Base-by-base conservation (phyloP, 2,329 filamentous ascomycete genomes). In the Ampelomyces quisqualis region DNA sequence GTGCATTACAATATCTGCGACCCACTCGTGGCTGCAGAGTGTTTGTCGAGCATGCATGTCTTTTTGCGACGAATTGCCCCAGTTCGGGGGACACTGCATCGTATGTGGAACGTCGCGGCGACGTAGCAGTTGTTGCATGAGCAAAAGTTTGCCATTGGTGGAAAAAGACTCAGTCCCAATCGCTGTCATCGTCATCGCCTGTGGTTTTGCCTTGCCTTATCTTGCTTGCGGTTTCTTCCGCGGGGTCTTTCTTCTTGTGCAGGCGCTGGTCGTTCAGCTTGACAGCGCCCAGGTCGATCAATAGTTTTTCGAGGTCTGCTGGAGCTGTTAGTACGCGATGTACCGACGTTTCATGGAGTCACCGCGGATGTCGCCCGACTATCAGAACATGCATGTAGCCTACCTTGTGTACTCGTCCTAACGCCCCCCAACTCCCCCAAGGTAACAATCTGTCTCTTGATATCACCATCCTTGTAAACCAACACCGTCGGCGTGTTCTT, bases 401-500 rank as follows among this genome's bases (percentile, higher is more conserved):
- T 34, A 40, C 38, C 38, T 13, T 20, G 11, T 17, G 24, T 54
- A 15, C 37, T 58, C 5, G 65, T 68, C 28, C 53, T 51, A 23
- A 51, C 47, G 3, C 93, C 93, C 7, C 82, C 82, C 31, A 97
- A 70, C 38, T 88, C 88, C 58, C 81, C 79, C 51, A 98, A 72
- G 3, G 91, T 97, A n/a, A 98, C 86, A 36, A 96, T 72, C 70
- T 98, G 93, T 72, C 83, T 88, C 65, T 84, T 83, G 53, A 98
- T 95, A 64, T 98, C 88, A 13, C 89, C 90, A 58, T 95, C 89
- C 64, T 85, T 86, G 71, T 98, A 98, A 0, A 95, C 80, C 49
- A 98, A 65, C 23, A 98, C 89, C 0, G 93, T 98, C 2, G 93
- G 93, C 43, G 90, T 95, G 67, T 98, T 98, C 42, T 80, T 79